These are phyloP conservation scores for Cynanchum wilfordii DNA, from an alignment of 257 asterid genomes.

Conservation along the genomic window DNA sequence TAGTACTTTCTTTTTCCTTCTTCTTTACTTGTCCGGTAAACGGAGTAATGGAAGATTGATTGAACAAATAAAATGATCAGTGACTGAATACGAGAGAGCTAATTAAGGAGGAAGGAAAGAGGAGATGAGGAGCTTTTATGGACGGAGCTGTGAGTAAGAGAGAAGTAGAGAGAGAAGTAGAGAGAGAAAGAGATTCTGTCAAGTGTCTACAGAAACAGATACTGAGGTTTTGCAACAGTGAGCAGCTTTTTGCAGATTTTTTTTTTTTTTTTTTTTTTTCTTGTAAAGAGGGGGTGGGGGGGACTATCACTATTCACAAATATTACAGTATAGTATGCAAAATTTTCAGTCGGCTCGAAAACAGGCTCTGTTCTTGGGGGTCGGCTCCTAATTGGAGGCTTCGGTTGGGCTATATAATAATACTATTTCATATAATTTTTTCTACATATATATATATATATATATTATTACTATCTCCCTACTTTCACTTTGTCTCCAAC, in stretches of 20 bases:
- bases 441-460: too few species aligned
- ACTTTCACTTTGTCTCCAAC: too few species aligned
- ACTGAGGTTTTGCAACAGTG: constrained; percentile 32
- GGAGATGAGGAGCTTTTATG: constrained; percentile 26
- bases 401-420: constrained; percentile 17
- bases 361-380: constrained; percentile 34
- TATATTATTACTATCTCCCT: too few species aligned
- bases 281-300: background rate
- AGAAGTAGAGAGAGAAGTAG: constrained; percentile 17
- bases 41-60: background rate
- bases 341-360: constrained; percentile 61
- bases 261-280: too few species aligned
- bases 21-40: too few species aligned
- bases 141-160: constrained; percentile 14
- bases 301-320: constrained; percentile 10
- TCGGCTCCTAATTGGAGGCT: constrained; percentile 42
- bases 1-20: too few species aligned
- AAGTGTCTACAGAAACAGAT: constrained; percentile 32
- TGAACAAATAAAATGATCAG: background rate
- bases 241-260: constrained; percentile 70
- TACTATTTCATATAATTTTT: background rate
- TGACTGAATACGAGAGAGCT: background rate
- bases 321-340: constrained; percentile 4
- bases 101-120: background rate
- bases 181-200: constrained; percentile 32